Conservation (phyloP, 495 filamentous ascomycete genomes). For the Penicillium robsamsonii region DNA sequence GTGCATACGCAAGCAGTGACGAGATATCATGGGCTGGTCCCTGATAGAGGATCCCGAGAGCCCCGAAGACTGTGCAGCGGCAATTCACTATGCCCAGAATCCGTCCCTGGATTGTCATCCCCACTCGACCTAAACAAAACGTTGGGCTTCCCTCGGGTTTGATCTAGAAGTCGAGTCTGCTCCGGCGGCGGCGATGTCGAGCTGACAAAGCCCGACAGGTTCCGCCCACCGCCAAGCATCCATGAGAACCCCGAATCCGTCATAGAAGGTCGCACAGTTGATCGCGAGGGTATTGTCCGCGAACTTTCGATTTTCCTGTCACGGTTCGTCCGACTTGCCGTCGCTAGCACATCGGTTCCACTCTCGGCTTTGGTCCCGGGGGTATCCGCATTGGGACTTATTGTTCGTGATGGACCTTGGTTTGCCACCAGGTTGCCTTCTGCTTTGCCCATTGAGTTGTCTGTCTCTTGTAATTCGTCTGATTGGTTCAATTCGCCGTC, state of each 20-base stretch:
- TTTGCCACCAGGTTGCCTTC: constrained; percentile 2
- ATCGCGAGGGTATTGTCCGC: constrained; percentile 11
- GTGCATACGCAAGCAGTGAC: constrained; percentile 1
- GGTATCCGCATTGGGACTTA: constrained; percentile 6
- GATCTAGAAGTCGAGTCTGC: constrained; percentile 39
- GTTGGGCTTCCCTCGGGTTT: constrained; percentile 29
- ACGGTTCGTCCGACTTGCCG: constrained; percentile 5
- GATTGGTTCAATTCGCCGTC: constrained; percentile 5
- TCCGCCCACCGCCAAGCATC: constrained; percentile 74
- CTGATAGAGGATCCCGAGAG: constrained; percentile 26
- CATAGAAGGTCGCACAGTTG: constrained; percentile 41
- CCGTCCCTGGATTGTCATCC: constrained; percentile 27
- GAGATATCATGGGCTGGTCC: constrained; percentile 4
- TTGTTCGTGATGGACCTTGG: constrained; percentile 8
- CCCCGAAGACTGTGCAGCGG: constrained; percentile 56
- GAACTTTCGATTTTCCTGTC: constrained; percentile 13
- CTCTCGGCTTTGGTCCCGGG: constrained; percentile 12
- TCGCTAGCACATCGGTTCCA: constrained; percentile 16
- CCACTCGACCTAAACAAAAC: constrained; percentile 43
- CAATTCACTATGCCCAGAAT: constrained; percentile 43
- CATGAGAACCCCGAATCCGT: constrained; percentile 89
- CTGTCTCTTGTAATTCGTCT: not conserved
- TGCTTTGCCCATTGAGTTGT: not conserved
- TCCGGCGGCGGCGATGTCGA: constrained; percentile 49
- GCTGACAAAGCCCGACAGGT: constrained; percentile 50